Conservation (phyloP, 116 monocot species). For the Papilionanthe hybrid region DNA sequence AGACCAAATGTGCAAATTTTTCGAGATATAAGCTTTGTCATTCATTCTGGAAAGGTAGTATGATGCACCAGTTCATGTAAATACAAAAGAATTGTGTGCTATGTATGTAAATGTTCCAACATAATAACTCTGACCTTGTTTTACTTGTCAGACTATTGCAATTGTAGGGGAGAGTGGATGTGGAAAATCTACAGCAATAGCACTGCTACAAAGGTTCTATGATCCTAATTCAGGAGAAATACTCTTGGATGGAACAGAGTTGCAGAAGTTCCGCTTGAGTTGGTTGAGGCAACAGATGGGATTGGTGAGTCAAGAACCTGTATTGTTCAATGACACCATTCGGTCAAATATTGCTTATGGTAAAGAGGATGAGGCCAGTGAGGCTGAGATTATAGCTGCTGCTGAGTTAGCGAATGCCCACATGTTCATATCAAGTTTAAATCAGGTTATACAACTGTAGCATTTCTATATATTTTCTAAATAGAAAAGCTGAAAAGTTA, state of each 20-base stretch:
- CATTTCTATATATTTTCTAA: no score
- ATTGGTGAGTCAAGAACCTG: constrained; percentile 24
- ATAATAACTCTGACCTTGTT: not conserved
- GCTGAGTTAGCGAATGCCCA: constrained; percentile 26
- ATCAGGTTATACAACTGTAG: constrained; percentile 14
- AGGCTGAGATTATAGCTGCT: constrained; percentile 21
- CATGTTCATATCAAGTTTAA: constrained; percentile 23
- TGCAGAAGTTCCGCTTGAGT: constrained; percentile 9
- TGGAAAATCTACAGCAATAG: constrained; percentile 35
- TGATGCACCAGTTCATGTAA: not conserved
- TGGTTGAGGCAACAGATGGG: constrained; percentile 24
- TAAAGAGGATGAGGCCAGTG: constrained; percentile 17
- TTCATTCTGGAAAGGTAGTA: constrained; percentile 25
- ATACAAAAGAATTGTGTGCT: no score
- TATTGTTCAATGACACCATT: constrained; percentile 19
- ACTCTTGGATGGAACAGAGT: constrained; percentile 19
- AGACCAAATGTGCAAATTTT: constrained; percentile 38
- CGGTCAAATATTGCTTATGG: constrained; percentile 27
- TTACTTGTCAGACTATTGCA: constrained; percentile 23
- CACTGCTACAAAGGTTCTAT: constrained; percentile 31
- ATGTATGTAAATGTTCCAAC: no score
- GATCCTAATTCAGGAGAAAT: constrained; percentile 20
- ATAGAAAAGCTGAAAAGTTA: no score
- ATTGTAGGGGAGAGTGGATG: constrained; percentile 34
- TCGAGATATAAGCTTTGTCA: constrained; percentile 16